phyloP scores from a whole-genome alignment of 208 protist genomes.

The Blechomonas ayalai region DNA sequence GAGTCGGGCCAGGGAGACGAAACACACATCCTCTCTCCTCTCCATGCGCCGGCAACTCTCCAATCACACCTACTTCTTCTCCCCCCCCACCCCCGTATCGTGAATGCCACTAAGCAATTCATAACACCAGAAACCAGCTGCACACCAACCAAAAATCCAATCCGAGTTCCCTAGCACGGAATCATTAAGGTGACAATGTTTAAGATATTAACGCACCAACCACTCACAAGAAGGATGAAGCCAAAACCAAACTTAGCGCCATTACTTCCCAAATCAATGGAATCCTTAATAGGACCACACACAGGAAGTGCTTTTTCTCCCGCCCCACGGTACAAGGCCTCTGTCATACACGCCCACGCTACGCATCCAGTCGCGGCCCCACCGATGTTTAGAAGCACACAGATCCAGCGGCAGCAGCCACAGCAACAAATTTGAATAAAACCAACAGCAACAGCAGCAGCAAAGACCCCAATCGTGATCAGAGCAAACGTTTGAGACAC shows the following conservation, averaged over 20 bases:
- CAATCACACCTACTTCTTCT: no score
- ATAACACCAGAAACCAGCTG: no score
- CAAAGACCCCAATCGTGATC: constrained; percentile 16
- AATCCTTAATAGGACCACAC: constrained; percentile 12
- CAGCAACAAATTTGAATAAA: constrained; percentile 29
- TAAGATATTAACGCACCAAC: constrained; percentile 16
- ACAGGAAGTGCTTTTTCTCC: neutral
- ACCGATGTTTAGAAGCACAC: constrained; percentile 20
- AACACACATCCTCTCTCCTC: no score
- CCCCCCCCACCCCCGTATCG: no score
- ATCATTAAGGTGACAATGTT: constrained; percentile 27
- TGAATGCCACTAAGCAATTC: no score
- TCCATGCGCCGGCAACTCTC: no score
- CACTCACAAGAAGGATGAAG: constrained; percentile 28
- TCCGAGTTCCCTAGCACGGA: constrained; percentile 23
- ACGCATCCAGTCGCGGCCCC: constrained; percentile 8
- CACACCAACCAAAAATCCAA: no score
- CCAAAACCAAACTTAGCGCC: constrained; percentile 28
- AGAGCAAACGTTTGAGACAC: constrained; percentile 30
- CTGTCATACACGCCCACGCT: constrained; percentile 25
- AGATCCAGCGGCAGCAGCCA: constrained; percentile 20
- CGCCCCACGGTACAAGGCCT: constrained; percentile 6
- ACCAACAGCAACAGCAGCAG: constrained; percentile 9
- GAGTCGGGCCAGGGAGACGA: no score
- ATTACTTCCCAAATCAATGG: constrained; percentile 6